Evolutionary conservation across 306 rosid genomes (phyloP).

Genomic region (Calophaca sinica): DNA sequence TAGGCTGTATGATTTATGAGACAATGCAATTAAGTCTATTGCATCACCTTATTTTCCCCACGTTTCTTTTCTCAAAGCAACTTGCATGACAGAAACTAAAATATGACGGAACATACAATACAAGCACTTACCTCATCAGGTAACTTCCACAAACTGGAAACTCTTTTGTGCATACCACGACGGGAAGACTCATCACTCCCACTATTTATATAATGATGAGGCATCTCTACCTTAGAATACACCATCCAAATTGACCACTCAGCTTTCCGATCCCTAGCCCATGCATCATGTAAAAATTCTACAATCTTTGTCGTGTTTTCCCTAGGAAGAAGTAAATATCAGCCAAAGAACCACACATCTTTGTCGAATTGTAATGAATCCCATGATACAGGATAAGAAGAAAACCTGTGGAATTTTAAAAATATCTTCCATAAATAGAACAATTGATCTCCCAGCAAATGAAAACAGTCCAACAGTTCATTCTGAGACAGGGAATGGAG

Average conservation of each 20-base stretch:
- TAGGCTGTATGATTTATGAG: constrained; percentile 65
- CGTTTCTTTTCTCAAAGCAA: constrained; percentile 35
- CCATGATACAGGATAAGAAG: constrained; percentile 44
- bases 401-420: constrained; percentile 80
- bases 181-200: constrained; percentile 62
- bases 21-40: constrained; percentile 35
- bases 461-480: constrained; percentile 58
- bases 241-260: constrained; percentile 99
- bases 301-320: constrained; percentile 71
- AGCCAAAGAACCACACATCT: constrained; percentile 19
- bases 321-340: constrained; percentile 59
- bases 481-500: constrained; percentile 55
- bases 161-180: constrained; percentile 66
- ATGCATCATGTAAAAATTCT: constrained; percentile 66
- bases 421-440: constrained; percentile 81
- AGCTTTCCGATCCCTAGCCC: constrained; percentile 83
- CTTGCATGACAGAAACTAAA: constrained; percentile 21
- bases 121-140: constrained; percentile 77
- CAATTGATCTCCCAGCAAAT: constrained; percentile 77
- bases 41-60: background rate
- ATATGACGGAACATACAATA: constrained; percentile 35
- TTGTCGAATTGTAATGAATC: constrained; percentile 14
- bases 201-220: constrained; percentile 76
- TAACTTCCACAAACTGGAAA: constrained; percentile 67
- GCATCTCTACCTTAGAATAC: constrained; percentile 93